Evolutionary conservation across 768 basidiomycete genomes (phyloP), one percentile per base, ranked within the genome.

Genomic region (Brasilioporus rufonigricans): DNA sequence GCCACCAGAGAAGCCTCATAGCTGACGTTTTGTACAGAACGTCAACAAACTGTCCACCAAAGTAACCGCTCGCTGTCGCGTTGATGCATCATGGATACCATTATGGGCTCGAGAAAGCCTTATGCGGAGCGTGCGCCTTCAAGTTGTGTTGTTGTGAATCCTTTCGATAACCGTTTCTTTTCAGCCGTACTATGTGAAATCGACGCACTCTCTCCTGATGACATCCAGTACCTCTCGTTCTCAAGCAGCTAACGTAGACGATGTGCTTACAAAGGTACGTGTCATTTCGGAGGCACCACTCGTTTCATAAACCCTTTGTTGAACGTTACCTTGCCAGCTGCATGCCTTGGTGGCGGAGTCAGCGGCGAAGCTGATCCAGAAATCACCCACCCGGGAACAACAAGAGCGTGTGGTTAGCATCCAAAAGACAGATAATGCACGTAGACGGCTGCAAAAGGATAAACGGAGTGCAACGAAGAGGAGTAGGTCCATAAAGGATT

Each of bases 41-140:
- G 91, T 93, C 36, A 93, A 93, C 65, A 93, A 91, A 72, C 80
- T 92, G n/a, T 91, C 89, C 55, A 92, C 91, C 14, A 92, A 92
- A 66, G 87, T 81, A 0, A 85, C 82, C 0, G 61, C 87, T 16
- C 77, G 86, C 39, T 89, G 86, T 61, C 68, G 76, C 7, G 47
- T 89, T 10, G 73, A 83, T 48, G 73, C 78, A 1, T 50, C 70
- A 1, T 91, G 89, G 89, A 85, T 91, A 47, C 89, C 90, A 8
- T 49, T 58, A 2, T 91, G 89, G 90, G 81, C 85, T 5, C 71
- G 66, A 31, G 71, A 77, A 8, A 66, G 64, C 29, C 59, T 91
- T 21, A 74, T 73, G 60, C 65, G 61, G 61, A 75, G 79, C 58
- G 85, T 87, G 65, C 24, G 86, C 16, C 18, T 61, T 24, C 3